These are phyloP conservation scores for Candida germanica DNA, from an alignment of 805 yeast genomes.

Conservation along the genomic window DNA sequence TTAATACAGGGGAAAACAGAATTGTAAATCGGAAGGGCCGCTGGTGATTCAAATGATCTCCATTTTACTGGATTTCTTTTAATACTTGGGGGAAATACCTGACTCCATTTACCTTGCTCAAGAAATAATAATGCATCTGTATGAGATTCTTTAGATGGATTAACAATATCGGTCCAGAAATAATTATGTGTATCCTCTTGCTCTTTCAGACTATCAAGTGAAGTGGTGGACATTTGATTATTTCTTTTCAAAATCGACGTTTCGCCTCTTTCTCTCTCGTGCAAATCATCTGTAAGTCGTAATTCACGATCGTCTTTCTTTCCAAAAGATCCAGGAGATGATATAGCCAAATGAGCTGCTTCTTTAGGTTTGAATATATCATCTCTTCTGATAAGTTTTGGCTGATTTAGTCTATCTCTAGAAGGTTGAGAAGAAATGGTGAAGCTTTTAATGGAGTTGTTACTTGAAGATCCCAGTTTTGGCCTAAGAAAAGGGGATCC, in stretches of 20 bases:
- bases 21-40: conserved; percentile 82
- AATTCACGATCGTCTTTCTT: neutral
- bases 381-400: conserved; percentile 9
- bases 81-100: conserved; percentile 75
- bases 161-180: conserved; percentile 41
- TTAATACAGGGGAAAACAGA: conserved; percentile 68
- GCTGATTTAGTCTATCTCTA: conserved; percentile 1
- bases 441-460: conserved; percentile 8
- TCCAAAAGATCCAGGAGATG: neutral
- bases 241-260: conserved; percentile 9
- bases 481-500: conserved; percentile 6
- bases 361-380: conserved; percentile 11
- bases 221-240: conserved; percentile 7
- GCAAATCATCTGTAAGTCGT: neutral
- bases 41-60: conserved; percentile 92
- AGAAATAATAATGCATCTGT: conserved; percentile 53
- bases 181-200: neutral
- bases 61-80: conserved; percentile 75
- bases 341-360: neutral
- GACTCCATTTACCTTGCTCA: conserved; percentile 85
- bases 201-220: conserved; percentile 2
- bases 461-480: conserved; percentile 1
- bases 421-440: neutral
- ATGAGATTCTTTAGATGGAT: conserved; percentile 71
- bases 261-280: conserved; percentile 11